phyloP scores from a whole-genome alignment of 2,329 filamentous ascomycete species.

The Coniochaeta sp. region DNA sequence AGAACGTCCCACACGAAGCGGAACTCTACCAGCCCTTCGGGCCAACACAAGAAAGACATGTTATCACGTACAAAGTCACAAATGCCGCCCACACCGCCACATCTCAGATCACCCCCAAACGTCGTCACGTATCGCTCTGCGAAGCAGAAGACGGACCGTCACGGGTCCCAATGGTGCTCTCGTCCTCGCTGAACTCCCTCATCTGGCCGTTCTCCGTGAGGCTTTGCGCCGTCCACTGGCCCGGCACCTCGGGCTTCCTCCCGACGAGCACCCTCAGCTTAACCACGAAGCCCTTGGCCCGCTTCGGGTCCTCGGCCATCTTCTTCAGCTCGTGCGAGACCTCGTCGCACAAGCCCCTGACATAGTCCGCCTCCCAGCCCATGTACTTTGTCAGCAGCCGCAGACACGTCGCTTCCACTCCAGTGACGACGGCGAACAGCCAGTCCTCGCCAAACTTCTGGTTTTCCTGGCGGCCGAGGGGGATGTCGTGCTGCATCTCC shows the following conservation, averaged over 20 bases:
- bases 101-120: neutral
- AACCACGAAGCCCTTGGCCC: slow-evolving; percentile 32
- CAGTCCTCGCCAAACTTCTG: slow-evolving; percentile 44
- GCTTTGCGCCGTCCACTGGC: slow-evolving; percentile 18
- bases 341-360: slow-evolving; percentile 36
- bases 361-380: slow-evolving; percentile 42
- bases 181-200: slow-evolving; percentile 15
- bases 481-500: slow-evolving; percentile 38
- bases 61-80: neutral
- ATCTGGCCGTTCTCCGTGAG: slow-evolving; percentile 14
- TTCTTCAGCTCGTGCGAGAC: slow-evolving; percentile 39
- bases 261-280: slow-evolving; percentile 41
- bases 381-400: slow-evolving; percentile 44
- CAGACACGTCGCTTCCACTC: slow-evolving; percentile 39
- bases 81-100: neutral
- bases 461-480: slow-evolving; percentile 33
- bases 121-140: neutral
- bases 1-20: neutral
- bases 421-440: slow-evolving; percentile 43
- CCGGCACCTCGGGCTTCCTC: slow-evolving; percentile 34
- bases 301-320: slow-evolving; percentile 37
- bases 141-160: neutral
- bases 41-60: neutral
- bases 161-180: slow-evolving; percentile 15
- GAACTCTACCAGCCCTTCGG: neutral